These are phyloP conservation scores for Neurospora sp. DNA, from an alignment of 495 filamentous ascomycete genomes.

Conservation along the genomic window DNA sequence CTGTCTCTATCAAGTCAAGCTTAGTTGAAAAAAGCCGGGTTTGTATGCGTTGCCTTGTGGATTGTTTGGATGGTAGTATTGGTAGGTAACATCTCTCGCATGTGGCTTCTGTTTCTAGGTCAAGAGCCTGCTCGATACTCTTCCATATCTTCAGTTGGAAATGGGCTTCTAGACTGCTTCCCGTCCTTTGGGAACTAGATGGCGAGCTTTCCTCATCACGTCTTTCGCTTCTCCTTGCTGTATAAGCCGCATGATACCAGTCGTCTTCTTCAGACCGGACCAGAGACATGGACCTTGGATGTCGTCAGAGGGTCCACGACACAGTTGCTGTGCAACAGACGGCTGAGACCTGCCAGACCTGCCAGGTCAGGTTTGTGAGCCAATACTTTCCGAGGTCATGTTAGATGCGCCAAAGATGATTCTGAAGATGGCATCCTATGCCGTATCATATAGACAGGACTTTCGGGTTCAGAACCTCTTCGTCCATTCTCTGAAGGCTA, in stretches of 20 bases:
- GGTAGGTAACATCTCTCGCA: background rate
- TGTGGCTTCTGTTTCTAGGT: background rate
- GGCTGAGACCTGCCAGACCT: background rate
- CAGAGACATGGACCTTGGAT: background rate
- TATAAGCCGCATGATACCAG: background rate
- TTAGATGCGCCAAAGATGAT: background rate
- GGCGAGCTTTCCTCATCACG: background rate
- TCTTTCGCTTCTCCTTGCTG: background rate
- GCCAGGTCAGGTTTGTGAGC: background rate
- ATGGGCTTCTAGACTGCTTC: background rate
- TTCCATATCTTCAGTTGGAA: background rate
- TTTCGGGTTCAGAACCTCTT: background rate
- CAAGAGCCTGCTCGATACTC: background rate
- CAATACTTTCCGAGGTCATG: background rate
- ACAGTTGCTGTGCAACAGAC: background rate
- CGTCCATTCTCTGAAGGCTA: background rate
- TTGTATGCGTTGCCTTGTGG: background rate
- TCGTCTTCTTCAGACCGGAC: background rate
- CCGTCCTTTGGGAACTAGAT: background rate
- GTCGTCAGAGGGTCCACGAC: background rate
- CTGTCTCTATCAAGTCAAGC: background rate
- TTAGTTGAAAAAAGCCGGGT: background rate
- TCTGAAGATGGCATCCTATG: background rate
- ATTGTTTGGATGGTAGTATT: background rate
- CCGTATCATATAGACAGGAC: background rate